Conservation (phyloP, 371 early-diverging fungal genomes). For the Mucor piriformis region DNA sequence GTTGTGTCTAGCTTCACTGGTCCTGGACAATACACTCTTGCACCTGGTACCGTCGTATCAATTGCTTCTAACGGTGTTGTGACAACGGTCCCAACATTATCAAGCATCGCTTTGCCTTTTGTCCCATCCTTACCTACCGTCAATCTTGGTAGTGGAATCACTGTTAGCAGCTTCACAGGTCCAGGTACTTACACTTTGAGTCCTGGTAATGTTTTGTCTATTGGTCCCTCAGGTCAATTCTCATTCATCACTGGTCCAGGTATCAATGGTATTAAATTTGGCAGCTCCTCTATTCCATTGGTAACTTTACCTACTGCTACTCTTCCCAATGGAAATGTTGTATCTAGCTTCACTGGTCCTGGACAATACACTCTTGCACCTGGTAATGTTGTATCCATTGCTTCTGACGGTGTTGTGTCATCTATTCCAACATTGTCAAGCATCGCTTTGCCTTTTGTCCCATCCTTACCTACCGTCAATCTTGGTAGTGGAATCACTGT, state of each 20-base stretch:
- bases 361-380: constrained; percentile 1
- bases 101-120: neutral
- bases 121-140: neutral
- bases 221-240: neutral
- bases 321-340: neutral
- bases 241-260: neutral
- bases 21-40: neutral
- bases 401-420: neutral
- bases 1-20: neutral
- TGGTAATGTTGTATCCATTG: neutral
- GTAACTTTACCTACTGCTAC: no score
- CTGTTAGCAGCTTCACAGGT: neutral
- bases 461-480: neutral
- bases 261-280: neutral
- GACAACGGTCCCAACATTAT: neutral
- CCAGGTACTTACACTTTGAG: neutral
- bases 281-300: neutral
- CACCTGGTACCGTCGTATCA: constrained; percentile 6
- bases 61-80: neutral
- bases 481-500: neutral
- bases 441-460: no score
- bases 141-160: neutral
- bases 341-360: constrained; percentile 6
- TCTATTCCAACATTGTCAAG: neutral
- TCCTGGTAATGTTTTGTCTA: neutral